Conservation (phyloP, 2,329 filamentous ascomycete genomes). For the Arthroderma sp. region DNA sequence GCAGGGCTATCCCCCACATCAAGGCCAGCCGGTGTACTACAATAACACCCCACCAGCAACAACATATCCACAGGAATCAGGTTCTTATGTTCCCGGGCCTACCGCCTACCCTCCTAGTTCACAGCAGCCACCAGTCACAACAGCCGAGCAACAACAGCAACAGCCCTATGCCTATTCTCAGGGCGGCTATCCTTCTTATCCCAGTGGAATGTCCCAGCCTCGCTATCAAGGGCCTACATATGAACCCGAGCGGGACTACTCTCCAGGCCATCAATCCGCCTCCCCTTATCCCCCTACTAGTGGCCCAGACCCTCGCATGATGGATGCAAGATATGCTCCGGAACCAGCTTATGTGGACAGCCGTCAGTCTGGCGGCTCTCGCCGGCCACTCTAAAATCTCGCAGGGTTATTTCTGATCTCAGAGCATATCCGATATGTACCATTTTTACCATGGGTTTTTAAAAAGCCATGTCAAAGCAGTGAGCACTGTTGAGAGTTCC, state of each 20-base stretch:
- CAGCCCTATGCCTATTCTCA: slow-evolving; percentile 26
- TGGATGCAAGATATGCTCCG: slow-evolving; percentile 30
- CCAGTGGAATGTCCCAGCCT: slow-evolving; percentile 23
- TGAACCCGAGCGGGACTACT: slow-evolving; percentile 28
- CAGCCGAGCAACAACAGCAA: slow-evolving; percentile 21
- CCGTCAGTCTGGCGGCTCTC: slow-evolving; percentile 12
- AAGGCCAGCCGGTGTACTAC: slow-evolving; percentile 23
- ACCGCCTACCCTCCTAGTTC: slow-evolving; percentile 14
- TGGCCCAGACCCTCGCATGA: slow-evolving; percentile 29
- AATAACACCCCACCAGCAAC: slow-evolving; percentile 16
- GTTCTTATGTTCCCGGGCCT: slow-evolving; percentile 6
- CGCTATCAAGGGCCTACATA: slow-evolving; percentile 30
- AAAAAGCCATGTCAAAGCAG: too few species aligned
- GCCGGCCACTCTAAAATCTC: slow-evolving; percentile 23
- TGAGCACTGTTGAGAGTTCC: too few species aligned
- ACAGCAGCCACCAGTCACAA: slow-evolving; percentile 25
- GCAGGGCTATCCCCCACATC: slow-evolving; percentile 22
- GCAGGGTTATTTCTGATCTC: background rate
- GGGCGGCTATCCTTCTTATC: slow-evolving; percentile 18
- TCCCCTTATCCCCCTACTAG: slow-evolving; percentile 28
- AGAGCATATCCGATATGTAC: too few species aligned
- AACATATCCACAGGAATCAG: slow-evolving; percentile 16
- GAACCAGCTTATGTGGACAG: slow-evolving; percentile 23
- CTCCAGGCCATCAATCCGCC: slow-evolving; percentile 26
- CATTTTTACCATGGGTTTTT: too few species aligned